Base-by-base conservation (phyloP, 2,329 filamentous ascomycete genomes). In the Cladophialophora bantiana region DNA sequence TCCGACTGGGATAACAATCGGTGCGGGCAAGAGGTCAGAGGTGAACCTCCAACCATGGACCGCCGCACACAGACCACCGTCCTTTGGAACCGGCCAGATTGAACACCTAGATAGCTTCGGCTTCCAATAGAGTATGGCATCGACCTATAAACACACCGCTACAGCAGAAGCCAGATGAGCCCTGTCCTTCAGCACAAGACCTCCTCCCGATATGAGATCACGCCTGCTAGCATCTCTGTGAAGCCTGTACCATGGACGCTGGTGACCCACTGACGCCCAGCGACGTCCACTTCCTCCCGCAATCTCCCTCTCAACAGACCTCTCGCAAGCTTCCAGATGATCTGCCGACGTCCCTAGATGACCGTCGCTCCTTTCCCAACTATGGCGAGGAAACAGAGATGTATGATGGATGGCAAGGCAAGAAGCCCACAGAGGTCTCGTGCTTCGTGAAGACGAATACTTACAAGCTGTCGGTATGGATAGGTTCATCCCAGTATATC, bases 371-470 rank as follows among this genome's bases (percentile, higher is more conserved):
- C 74, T 86, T 90, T 38, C 86, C 89, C 3, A 84, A 83, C 55
- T 86, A 89, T 70, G 85, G 90, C 64, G 84, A 85, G 45, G 95
- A 98, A 83, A 97, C 94, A 48, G 95, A 98, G 83, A 93, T 97
- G 82, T 99, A 98, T 78, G 95, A 99, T 85, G 95, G 93, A 73
- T 99, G 95, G 95, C 93, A 98, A 89, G 94, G 94, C 90, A 78
- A 77, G 84, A 18, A 58, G 35, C 36, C 59, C 13, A 13, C 26
- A 40, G 50, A 26, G 15, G 58, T 67, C 57, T 67, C 62, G 56
- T 66, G 62, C 55, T 40, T 40, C 34, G 32, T 56, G 50, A 12
- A 63, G 31, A 54, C 20, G 18, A 59, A 31, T 57, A 48, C 62
- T 69, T 31, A 67, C 60, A 65, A 34, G 32, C 7, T n/a, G 18